Conservation (phyloP, 192 early-diverging fungal genomes). For the Umbelopsis ramanniana region DNA sequence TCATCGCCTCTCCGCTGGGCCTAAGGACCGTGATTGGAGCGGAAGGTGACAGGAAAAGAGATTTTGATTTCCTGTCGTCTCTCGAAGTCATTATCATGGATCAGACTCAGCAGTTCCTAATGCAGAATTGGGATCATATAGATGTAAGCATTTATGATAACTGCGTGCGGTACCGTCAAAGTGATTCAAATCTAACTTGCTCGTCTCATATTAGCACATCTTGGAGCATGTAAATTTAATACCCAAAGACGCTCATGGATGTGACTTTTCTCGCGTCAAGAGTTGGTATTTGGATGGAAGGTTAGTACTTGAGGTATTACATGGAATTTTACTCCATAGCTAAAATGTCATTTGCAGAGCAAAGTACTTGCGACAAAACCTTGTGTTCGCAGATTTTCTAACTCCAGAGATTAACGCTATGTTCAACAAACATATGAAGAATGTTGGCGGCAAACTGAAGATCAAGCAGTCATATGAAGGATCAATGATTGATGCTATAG, state of each 20-base stretch:
- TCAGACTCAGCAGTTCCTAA: constrained; percentile 82
- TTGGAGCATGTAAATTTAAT: constrained; percentile 86
- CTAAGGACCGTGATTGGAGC: constrained; percentile 86
- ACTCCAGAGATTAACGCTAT: constrained; percentile 93
- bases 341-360: constrained; percentile 45
- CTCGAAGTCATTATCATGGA: constrained; percentile 92
- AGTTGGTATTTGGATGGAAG: constrained; percentile 86
- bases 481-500: constrained; percentile 76
- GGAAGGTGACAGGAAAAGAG: constrained; percentile 84
- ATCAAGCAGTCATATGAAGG: constrained; percentile 69
- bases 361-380: constrained; percentile 86
- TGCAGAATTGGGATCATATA: constrained; percentile 99
- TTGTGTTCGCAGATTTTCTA: constrained; percentile 80
- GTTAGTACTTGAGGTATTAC: constrained; percentile 28
- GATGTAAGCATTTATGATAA: constrained; percentile 43
- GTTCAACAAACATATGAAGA: constrained; percentile 69
- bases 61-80: constrained; percentile 93
- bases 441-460: constrained; percentile 75
- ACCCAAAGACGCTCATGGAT: constrained; percentile 90
- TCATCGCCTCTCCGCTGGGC: constrained; percentile 92
- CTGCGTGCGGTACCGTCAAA: neutral
- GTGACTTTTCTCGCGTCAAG: constrained; percentile 93
- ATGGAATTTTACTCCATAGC: no score
- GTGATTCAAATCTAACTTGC: neutral
- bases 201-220: constrained; percentile 57